Base-by-base conservation (phyloP, 805 yeast species). In the Grigorovia transvaalensis region DNA sequence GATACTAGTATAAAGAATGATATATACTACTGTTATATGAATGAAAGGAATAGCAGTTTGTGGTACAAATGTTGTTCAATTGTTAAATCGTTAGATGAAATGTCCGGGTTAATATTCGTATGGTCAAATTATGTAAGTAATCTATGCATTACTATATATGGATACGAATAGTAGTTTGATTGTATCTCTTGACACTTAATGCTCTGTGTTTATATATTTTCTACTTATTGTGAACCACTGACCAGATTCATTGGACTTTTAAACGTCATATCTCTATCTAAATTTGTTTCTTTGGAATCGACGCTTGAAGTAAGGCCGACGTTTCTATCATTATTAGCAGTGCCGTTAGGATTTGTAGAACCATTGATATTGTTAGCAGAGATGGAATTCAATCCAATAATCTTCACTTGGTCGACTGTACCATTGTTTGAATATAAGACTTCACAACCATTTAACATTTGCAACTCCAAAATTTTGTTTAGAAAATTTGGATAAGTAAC, bases 391-490 rank as follows among this genome's bases (percentile, higher is more conserved):
- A 38, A 15, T 38, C 42, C 15, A 4, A 18, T 33, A 53, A 63
- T 57, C 47, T 57, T 58, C 8, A 59, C 62, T 50, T 63, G 67
- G 1, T 64, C 55, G 11, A 63, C 54, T 1, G 55, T 43, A 18
- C 68, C 67, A 2, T 54, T 50, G 1, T 54, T 50, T 38, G 58
- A 53, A 7, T 56, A 55, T 23, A 61, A 19, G 4, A 64, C 38
- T 27, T 64, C 65, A 40, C 61, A 57, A 20, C 56, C 57, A 45
- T 62, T 56, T 9, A 53, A 38, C 8, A 43, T 47, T 19, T 59
- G 57, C 62, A 66, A 58, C 19, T 46, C 48, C 11, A 60, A 33
- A 23, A 66, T 45, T 27, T 54, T 57, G 33, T 54, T 54, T n/a
- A 61, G 46, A 44, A 63, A 65, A 2, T 56, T 44, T 8, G 57